Conservation (phyloP, 2,329 filamentous ascomycete species). For the Colletotrichum tamarilloi region DNA sequence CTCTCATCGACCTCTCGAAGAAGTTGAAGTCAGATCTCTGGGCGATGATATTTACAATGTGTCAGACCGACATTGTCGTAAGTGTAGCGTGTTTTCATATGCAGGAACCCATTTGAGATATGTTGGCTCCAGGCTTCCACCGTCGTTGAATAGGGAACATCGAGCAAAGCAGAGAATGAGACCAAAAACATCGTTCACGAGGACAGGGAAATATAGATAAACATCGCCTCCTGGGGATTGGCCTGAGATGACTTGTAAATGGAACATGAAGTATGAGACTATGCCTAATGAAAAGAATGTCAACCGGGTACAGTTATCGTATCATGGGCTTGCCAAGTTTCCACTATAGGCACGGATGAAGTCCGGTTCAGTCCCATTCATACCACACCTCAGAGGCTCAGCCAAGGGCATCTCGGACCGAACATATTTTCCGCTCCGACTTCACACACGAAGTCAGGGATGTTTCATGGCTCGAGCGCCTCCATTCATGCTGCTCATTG, state of each 20-base stretch:
- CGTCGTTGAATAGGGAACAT: not conserved
- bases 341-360: not conserved
- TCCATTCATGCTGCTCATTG: not conserved
- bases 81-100: slow-evolving; percentile 1
- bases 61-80: not conserved
- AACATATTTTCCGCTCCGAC: slow-evolving; percentile 10
- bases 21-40: not conserved
- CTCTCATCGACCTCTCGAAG: not conserved
- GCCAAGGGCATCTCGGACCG: not conserved
- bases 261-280: not conserved
- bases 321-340: not conserved
- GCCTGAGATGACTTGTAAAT: not conserved
- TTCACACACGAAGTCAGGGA: not conserved
- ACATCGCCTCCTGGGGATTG: not conserved
- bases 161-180: not conserved
- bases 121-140: not conserved
- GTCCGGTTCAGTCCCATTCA: not conserved
- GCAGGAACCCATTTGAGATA: slow-evolving; percentile 28
- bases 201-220: not conserved
- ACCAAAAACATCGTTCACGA: not conserved
- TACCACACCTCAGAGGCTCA: too few relatives aligned
- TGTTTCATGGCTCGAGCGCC: not conserved
- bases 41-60: not conserved
- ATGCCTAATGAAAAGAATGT: not conserved
- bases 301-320: too few relatives aligned